A percentile compares a stretch with the other conserved stretches of the same genome.
These are phyloP conservation scores for Claviceps sp. DNA, from an alignment of 2,329 filamentous ascomycete genomes.

Conservation along the genomic window DNA sequence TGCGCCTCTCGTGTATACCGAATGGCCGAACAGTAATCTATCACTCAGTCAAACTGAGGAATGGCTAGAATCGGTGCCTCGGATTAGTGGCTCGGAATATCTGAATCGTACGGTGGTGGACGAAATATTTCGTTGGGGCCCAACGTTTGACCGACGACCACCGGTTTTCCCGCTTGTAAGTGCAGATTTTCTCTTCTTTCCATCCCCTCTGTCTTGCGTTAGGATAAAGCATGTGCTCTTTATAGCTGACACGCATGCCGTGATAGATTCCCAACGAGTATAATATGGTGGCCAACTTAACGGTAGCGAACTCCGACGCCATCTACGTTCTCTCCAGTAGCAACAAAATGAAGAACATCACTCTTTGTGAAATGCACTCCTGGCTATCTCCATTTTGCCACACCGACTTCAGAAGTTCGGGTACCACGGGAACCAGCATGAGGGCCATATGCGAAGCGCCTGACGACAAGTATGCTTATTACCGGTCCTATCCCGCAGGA, in stretches of 20 bases:
- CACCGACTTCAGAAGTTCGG: slow-evolving; percentile 45
- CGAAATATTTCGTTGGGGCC: slow-evolving; percentile 56
- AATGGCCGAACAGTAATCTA: slow-evolving; percentile 37
- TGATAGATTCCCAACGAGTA: slow-evolving; percentile 40
- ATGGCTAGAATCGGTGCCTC: slow-evolving; percentile 28
- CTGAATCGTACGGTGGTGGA: slow-evolving; percentile 50
- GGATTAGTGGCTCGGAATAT: slow-evolving; percentile 20
- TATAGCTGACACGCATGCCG: background rate
- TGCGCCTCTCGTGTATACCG: slow-evolving; percentile 47
- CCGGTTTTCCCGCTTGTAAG: slow-evolving; percentile 26
- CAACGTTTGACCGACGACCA: slow-evolving; percentile 33
- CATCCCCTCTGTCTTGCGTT: background rate
- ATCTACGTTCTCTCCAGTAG: slow-evolving; percentile 54
- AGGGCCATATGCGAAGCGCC: slow-evolving; percentile 47
- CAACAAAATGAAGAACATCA: slow-evolving; percentile 33
- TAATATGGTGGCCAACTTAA: slow-evolving; percentile 53
- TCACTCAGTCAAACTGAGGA: slow-evolving; percentile 19
- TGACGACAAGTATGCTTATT: slow-evolving; percentile 41
- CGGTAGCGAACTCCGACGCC: slow-evolving; percentile 27
- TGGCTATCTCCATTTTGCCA: slow-evolving; percentile 53
- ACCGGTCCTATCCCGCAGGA: slow-evolving; percentile 22
- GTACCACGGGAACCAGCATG: slow-evolving; percentile 44
- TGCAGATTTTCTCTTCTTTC: background rate
- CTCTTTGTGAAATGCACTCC: slow-evolving; percentile 54
- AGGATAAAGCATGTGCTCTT: background rate